Percentiles rank a stretch among this genome's conserved stretches.
Evolutionary conservation across 345 rosid species (phyloP).

Genomic region (Kernera saxatilis): DNA sequence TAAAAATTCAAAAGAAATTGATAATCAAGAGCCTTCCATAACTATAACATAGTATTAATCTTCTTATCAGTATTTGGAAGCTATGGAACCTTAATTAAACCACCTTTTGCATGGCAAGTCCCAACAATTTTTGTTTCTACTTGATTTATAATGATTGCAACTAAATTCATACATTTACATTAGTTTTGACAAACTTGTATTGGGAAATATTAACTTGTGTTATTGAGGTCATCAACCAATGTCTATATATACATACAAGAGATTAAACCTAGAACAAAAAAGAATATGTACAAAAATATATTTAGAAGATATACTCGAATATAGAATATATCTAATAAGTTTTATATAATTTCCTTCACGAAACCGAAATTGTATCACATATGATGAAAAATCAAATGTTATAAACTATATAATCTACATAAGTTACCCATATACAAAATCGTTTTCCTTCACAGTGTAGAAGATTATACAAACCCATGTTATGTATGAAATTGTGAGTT

Average conservation of each 20-base stretch:
- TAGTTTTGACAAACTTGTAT: too few relatives aligned
- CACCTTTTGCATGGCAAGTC: background rate
- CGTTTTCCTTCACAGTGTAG: background rate
- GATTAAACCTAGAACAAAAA: too few relatives aligned
- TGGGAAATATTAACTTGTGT: too few relatives aligned
- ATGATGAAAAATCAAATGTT: background rate
- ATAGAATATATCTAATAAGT: too few relatives aligned
- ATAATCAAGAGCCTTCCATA: background rate
- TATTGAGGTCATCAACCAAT: too few relatives aligned
- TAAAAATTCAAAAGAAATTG: too few relatives aligned
- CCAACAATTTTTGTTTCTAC: background rate
- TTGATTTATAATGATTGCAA: background rate
- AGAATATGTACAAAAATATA: too few relatives aligned
- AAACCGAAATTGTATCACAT: background rate
- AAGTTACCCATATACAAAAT: background rate
- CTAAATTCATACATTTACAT: background rate
- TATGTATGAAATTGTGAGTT: background rate
- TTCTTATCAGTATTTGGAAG: background rate
- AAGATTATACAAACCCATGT: constrained; percentile 3
- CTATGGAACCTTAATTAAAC: background rate
- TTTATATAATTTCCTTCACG: background rate
- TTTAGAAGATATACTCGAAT: too few relatives aligned
- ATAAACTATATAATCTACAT: constrained; percentile 2
- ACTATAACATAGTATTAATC: background rate
- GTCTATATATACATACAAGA: too few relatives aligned